Conservation (phyloP, 2,329 filamentous ascomycete genomes). For the Hyphodiscus sp. region DNA sequence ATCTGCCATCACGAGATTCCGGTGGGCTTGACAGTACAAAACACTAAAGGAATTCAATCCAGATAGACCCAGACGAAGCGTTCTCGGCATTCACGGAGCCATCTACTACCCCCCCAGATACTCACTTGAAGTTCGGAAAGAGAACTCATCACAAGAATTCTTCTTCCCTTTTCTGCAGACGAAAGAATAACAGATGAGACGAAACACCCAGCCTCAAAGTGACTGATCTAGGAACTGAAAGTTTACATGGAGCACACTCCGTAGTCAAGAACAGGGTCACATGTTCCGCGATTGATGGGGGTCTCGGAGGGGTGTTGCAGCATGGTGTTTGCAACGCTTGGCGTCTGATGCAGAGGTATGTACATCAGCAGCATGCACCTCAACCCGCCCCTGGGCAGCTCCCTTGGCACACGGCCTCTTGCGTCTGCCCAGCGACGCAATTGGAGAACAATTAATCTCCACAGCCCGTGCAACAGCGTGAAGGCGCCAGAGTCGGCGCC, state of each 20-base stretch:
- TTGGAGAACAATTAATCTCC: background rate
- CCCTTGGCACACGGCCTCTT: background rate
- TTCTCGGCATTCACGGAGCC: background rate
- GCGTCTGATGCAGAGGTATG: background rate
- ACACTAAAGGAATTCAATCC: no score
- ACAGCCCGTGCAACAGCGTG: background rate
- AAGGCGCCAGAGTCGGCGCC: no score
- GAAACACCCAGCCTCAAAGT: background rate
- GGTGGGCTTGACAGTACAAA: no score
- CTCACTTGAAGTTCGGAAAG: background rate
- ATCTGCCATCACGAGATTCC: no score
- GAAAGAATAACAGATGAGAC: background rate
- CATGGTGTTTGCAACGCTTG: background rate
- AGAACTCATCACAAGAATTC: background rate
- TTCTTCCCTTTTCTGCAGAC: background rate
- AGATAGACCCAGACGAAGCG: no score
- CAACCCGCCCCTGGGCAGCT: no score
- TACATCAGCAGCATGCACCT: no score
- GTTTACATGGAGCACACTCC: background rate
- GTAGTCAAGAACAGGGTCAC: background rate
- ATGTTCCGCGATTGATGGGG: background rate
- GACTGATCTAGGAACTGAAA: background rate
- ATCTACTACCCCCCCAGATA: background rate
- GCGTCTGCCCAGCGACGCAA: background rate
- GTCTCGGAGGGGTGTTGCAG: background rate